These are phyloP conservation scores for Cyathus striatus DNA, from an alignment of 768 basidiomycete species.

Conservation along the genomic window DNA sequence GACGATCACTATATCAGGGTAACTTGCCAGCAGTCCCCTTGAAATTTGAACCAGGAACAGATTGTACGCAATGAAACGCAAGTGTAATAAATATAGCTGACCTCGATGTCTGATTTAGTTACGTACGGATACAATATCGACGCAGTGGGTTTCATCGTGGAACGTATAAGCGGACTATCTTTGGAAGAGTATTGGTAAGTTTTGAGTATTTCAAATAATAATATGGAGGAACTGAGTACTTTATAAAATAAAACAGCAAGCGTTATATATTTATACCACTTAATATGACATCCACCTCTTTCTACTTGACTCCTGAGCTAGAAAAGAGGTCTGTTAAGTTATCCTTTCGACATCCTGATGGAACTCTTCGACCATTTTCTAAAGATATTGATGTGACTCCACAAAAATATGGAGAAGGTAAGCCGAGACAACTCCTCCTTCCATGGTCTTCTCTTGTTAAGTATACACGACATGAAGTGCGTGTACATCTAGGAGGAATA, in stretches of 20 bases:
- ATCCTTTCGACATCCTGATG: slow-evolving; percentile 15
- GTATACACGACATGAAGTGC: neutral
- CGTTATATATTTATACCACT: slow-evolving; percentile 25
- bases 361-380: slow-evolving; percentile 11
- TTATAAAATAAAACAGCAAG: slow-evolving; percentile 18
- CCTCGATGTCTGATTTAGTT: slow-evolving; percentile 10
- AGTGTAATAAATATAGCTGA: too few species aligned
- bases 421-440: too few species aligned
- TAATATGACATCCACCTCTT: slow-evolving; percentile 20
- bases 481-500: slow-evolving; percentile 19
- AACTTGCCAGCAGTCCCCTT: slow-evolving; percentile 17
- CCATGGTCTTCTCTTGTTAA: neutral
- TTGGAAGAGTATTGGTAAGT: slow-evolving; percentile 23
- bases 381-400: slow-evolving; percentile 16
- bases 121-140: slow-evolving; percentile 24
- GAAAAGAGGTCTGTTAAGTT: slow-evolving; percentile 13
- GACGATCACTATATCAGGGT: too few species aligned
- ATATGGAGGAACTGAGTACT: too few species aligned
- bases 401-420: slow-evolving; percentile 21
- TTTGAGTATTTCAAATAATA: too few species aligned
- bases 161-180: slow-evolving; percentile 18
- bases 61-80: slow-evolving; percentile 16
- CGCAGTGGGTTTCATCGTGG: slow-evolving; percentile 22
- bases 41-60: slow-evolving; percentile 24
- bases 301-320: slow-evolving; percentile 19